phyloP scores from a whole-genome alignment of 768 basidiomycete species.

The Sutorius australiensis region DNA sequence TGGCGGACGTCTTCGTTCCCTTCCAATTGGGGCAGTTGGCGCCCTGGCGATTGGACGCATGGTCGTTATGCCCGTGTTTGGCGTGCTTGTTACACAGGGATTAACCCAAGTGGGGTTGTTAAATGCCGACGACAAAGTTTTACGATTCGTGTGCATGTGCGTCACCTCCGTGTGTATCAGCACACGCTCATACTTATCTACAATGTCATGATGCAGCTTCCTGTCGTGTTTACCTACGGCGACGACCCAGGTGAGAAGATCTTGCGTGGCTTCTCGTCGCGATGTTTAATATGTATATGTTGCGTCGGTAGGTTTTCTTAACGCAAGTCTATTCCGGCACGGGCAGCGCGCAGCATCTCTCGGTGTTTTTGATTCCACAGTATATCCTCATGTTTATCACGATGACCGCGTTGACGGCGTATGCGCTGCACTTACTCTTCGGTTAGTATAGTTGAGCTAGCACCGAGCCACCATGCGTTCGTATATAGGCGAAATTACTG shows the following conservation, averaged over 20 bases:
- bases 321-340: constrained; percentile 67
- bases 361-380: constrained; percentile 61
- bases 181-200: not conserved
- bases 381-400: constrained; percentile 39
- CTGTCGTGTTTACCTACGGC: constrained; percentile 59
- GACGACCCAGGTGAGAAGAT: constrained; percentile 47
- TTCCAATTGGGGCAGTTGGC: constrained; percentile 51
- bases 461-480: not conserved
- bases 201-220: constrained; percentile 37
- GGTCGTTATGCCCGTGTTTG: constrained; percentile 56
- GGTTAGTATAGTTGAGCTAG: constrained; percentile 5
- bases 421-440: constrained; percentile 36
- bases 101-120: constrained; percentile 49
- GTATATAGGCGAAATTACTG: not conserved
- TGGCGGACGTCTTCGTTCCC: constrained; percentile 37
- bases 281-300: not conserved
- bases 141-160: constrained; percentile 68
- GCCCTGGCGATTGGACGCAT: constrained; percentile 52
- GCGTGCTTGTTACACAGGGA: constrained; percentile 52
- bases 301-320: constrained; percentile 45
- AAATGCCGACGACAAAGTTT: constrained; percentile 48
- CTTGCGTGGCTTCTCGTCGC: not conserved
- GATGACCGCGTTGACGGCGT: constrained; percentile 37
- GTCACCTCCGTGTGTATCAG: constrained; percentile 23
- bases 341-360: constrained; percentile 57